phyloP scores from a whole-genome alignment of 257 asterid species.

The Plantago elongata region DNA sequence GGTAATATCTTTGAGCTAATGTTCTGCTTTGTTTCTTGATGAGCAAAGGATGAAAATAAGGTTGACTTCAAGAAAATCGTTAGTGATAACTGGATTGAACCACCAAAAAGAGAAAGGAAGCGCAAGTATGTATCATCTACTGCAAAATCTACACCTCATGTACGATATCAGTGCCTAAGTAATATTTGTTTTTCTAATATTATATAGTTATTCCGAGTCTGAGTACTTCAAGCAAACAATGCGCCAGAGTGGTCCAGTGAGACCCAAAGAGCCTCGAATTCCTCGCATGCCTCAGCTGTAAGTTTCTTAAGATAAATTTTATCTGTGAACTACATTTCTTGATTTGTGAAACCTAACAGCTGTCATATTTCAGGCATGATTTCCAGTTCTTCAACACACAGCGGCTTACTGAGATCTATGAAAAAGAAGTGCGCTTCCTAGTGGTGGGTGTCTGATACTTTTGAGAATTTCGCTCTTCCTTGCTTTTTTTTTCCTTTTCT shows the following conservation, averaged over 20 bases:
- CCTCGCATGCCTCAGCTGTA: conserved; percentile 99
- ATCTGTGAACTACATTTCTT: neutral
- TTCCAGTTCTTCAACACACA: conserved; percentile 98
- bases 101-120: conserved; percentile 87
- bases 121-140: conserved; percentile 71
- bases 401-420: conserved; percentile 93
- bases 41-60: conserved; percentile 72
- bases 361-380: conserved; percentile 67
- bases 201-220: conserved; percentile 78
- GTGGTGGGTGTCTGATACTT: conserved; percentile 59
- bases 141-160: conserved; percentile 7
- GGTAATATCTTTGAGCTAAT: conserved; percentile 7
- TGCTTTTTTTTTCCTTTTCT: conserved; percentile 4
- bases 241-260: conserved; percentile 97
- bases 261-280: conserved; percentile 94
- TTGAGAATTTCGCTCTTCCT: conserved; percentile 1
- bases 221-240: conserved; percentile 99
- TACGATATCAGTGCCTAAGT: conserved; percentile 5
- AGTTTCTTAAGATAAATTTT: conserved; percentile 22
- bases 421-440: conserved; percentile 95
- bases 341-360: conserved; percentile 22
- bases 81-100: conserved; percentile 91
- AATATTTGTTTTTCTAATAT: neutral
- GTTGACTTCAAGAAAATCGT: conserved; percentile 92
- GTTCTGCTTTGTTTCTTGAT: conserved; percentile 14